Evolutionary conservation across 495 filamentous ascomycete species (phyloP).

Genomic region (Aspergillus funiculosus): DNA sequence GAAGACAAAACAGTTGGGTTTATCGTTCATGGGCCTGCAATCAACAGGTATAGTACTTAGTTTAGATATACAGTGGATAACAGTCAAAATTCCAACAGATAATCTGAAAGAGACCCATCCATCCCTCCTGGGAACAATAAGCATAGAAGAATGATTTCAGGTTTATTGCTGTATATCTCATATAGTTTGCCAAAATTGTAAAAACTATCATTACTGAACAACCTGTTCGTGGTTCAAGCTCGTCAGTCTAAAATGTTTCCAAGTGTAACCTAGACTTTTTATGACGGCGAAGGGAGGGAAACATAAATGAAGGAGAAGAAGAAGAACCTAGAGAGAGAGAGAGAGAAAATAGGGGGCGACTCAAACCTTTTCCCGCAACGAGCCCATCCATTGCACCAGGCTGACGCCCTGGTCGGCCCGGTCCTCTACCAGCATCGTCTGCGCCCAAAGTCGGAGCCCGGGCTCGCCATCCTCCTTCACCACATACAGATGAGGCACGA

Average conservation of each 20-base stretch:
- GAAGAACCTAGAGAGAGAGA: constrained; percentile 12
- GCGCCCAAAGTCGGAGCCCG: constrained; percentile 90
- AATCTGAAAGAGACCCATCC: background rate
- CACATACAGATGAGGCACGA: constrained; percentile 86
- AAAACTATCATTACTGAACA: constrained; percentile 30
- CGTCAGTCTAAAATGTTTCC: constrained; percentile 23
- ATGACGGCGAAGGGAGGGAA: constrained; percentile 10
- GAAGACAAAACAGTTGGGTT: too few relatives aligned
- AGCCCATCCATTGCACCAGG: constrained; percentile 86
- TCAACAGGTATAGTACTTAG: too few relatives aligned
- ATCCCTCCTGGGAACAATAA: background rate
- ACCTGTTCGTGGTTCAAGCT: constrained; percentile 25
- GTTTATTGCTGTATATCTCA: constrained; percentile 23
- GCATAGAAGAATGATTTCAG: constrained; percentile 4
- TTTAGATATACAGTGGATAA: constrained; percentile 7
- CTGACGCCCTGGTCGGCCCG: constrained; percentile 90
- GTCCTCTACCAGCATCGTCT: constrained; percentile 93
- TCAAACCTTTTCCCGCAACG: constrained; percentile 92
- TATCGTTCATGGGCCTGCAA: too few relatives aligned
- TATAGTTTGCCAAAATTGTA: constrained; percentile 23
- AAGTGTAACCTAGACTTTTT: constrained; percentile 10
- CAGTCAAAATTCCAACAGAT: background rate
- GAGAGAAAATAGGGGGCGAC: constrained; percentile 14
- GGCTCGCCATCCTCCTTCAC: constrained; percentile 95
- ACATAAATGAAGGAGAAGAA: constrained; percentile 5